A percentile compares a stretch with the other conserved stretches of the same genome.
Evolutionary conservation across 1,284 basidiomycete species (phyloP).

Genomic region (Cutaneotrichosporon cutaneum): DNA sequence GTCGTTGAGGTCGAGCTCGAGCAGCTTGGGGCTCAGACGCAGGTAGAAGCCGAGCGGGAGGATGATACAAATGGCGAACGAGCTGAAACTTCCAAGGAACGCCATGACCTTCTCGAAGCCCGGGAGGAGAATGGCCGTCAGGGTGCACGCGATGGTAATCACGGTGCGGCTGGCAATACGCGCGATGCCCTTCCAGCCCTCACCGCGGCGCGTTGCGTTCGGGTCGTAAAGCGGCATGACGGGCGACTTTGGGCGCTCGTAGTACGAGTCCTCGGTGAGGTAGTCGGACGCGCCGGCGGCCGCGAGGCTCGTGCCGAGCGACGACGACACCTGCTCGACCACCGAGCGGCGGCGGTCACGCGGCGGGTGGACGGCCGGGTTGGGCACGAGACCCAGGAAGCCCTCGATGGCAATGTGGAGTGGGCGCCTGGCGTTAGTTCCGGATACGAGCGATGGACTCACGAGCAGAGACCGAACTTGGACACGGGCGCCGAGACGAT

Average conservation of each 20-base stretch:
- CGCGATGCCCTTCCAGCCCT: conserved; percentile 27
- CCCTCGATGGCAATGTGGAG: conserved; percentile 77
- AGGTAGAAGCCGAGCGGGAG: conserved; percentile 60
- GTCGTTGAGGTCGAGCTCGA: conserved; percentile 41
- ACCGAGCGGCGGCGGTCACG: conserved; percentile 8
- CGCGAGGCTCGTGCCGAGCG: conserved; percentile 18
- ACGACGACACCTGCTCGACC: conserved; percentile 8
- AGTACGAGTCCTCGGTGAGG: conserved; percentile 6
- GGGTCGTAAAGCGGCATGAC: neutral
- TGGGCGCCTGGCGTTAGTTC: conserved; percentile 59
- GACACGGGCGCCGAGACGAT: conserved; percentile 83
- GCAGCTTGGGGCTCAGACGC: conserved; percentile 34
- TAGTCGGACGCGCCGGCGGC: conserved; percentile 20
- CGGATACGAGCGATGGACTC: neutral
- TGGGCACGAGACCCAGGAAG: conserved; percentile 62
- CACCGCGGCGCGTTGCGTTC: conserved; percentile 5
- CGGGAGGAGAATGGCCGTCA: conserved; percentile 43
- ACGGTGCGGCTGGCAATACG: conserved; percentile 39
- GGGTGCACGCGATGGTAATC: conserved; percentile 39
- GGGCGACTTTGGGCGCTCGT: conserved; percentile 14
- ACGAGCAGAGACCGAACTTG: conserved; percentile 79
- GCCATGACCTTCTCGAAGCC: conserved; percentile 74
- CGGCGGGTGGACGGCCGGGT: conserved; percentile 26
- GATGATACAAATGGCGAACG: conserved; percentile 79
- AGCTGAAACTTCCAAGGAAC: conserved; percentile 66